Conservation (phyloP, 2,329 filamentous ascomycete genomes). For the Arthroderma sp. region DNA sequence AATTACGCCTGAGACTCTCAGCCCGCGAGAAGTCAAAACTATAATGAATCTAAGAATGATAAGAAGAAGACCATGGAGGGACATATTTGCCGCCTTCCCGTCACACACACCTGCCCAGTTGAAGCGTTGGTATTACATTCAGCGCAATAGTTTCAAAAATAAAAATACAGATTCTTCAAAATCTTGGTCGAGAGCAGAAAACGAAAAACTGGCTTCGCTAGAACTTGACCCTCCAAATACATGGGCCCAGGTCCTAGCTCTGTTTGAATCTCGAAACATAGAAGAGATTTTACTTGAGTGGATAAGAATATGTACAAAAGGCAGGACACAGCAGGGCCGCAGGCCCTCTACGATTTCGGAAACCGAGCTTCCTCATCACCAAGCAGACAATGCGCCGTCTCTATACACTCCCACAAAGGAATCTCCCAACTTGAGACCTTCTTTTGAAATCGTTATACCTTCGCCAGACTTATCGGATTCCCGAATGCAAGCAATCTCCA, state of each 20-base stretch:
- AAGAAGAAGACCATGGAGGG: constrained; percentile 7
- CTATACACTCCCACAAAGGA: not conserved
- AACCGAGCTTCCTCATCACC: too few relatives aligned
- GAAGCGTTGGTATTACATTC: constrained; percentile 10
- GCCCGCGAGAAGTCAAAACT: constrained; percentile 6
- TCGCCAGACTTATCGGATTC: not conserved
- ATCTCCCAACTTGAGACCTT: not conserved
- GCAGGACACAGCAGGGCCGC: too few relatives aligned
- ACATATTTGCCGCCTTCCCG: constrained; percentile 7
- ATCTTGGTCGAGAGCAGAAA: constrained; percentile 1
- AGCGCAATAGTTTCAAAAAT: constrained; percentile 1
- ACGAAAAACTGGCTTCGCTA: constrained; percentile 1
- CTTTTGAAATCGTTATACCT: not conserved
- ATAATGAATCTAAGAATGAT: constrained; percentile 6
- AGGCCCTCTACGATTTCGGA: not conserved
- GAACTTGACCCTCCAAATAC: not conserved
- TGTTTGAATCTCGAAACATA: constrained; percentile 6
- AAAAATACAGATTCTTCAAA: not conserved
- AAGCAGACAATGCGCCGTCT: not conserved
- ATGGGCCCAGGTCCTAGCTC: constrained; percentile 7
- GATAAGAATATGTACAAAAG: constrained; percentile 4
- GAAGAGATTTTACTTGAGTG: constrained; percentile 9
- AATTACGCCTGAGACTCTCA: not conserved
- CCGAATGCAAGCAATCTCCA: not conserved
- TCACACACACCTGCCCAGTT: constrained; percentile 3